phyloP scores from a whole-genome alignment of 805 yeast genomes.

The Spathaspora arborariae region DNA sequence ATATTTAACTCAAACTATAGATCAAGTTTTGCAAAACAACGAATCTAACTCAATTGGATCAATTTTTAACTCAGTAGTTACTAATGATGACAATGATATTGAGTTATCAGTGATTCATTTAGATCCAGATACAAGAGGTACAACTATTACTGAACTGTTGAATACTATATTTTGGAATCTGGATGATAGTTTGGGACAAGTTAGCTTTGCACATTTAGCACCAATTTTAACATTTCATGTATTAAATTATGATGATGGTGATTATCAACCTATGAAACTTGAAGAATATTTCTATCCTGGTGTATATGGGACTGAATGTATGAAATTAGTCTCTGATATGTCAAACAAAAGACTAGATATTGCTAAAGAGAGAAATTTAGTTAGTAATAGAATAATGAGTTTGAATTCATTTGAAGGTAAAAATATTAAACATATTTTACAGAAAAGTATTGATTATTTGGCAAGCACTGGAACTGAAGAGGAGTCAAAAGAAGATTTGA shows the following conservation, averaged over 20 bases:
- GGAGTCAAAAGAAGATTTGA: slow-evolving; percentile 14
- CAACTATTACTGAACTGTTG: slow-evolving; percentile 28
- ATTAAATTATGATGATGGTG: slow-evolving; percentile 22
- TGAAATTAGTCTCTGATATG: slow-evolving; percentile 19
- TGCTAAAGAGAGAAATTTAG: slow-evolving; percentile 13
- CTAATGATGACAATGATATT: slow-evolving; percentile 12
- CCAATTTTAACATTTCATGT: slow-evolving; percentile 30
- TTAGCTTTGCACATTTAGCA: slow-evolving; percentile 24
- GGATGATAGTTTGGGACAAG: slow-evolving; percentile 23
- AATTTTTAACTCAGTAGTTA: slow-evolving; percentile 25
- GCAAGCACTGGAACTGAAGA: slow-evolving; percentile 9
- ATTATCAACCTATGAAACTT: slow-evolving; percentile 19
- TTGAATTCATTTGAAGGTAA: slow-evolving; percentile 39
- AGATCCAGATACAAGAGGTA: slow-evolving; percentile 25
- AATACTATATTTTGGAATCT: slow-evolving; percentile 37
- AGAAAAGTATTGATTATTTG: slow-evolving; percentile 18
- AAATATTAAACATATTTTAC: slow-evolving; percentile 24
- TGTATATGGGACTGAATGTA: slow-evolving; percentile 23
- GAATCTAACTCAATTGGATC: slow-evolving; percentile 1
- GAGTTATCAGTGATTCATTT: slow-evolving; percentile 28
- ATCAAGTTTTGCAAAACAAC: no score
- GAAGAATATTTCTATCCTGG: slow-evolving; percentile 33
- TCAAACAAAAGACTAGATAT: slow-evolving; percentile 13
- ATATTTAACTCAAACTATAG: not conserved
- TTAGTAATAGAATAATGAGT: slow-evolving; percentile 25